Evolutionary conservation across 768 basidiomycete species (phyloP), one percentile per base, ranked within the genome.

Genomic region (Rhodosporidiobolus sp.): DNA sequence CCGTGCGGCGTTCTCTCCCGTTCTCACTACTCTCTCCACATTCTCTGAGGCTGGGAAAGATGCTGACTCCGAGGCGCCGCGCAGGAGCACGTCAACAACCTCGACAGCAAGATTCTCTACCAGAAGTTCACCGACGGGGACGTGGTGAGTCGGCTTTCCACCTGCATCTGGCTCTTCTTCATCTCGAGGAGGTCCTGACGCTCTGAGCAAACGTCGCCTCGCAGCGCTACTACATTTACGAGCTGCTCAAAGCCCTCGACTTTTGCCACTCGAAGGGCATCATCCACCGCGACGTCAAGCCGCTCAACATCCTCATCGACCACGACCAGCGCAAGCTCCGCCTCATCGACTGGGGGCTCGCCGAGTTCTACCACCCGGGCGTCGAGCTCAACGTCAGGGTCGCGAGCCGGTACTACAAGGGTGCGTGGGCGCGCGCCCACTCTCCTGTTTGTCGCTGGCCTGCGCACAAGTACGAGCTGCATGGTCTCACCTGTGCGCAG

Each of bases 221-320:
- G 28, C 32, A 34, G 48, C 65, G 69, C 22, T 77, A 65, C 67
- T 77, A 77, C 67, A 65, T 72, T 30, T 73, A 26, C 35, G 66
- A 77, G 59, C 72, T 77, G 19, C 69, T 77, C 62, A 73, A 73
- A 49, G 77, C 77, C 26, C 73, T 77, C 69, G 75, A 76, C 20
- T 77, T 69, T 53, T 73, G 72, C 62, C 77, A 77, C 55, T 71
- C 72, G 19, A 63, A 61, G n/a, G 77, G 77, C 4, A 77, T 77
- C 72, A 76, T 77, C 38, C 77, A 77, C 57, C 72, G 77, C 28
- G 77, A 77, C 45, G 75, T 77, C 28, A 77, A 77, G 56, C 77
- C 77, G 8, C 63, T 65, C 60, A 77, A 77, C 34, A 67, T 77
- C 46, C 62, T 77, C 26, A 69, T 76, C 61, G 77, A 77, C 63